Conservation (phyloP, 2,329 filamentous ascomycete species). For the Diaporthe eres region DNA sequence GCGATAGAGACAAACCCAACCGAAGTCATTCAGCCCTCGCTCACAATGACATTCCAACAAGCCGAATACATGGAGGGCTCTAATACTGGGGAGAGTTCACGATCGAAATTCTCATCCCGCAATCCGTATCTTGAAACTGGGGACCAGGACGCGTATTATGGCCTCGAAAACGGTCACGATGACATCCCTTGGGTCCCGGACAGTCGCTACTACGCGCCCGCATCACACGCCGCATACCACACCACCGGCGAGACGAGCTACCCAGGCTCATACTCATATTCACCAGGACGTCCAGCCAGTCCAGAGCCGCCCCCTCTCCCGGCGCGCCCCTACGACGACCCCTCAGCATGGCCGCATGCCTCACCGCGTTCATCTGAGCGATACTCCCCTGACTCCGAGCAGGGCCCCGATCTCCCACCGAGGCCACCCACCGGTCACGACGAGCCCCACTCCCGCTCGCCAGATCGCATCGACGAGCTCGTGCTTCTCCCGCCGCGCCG, state of each 20-base stretch:
- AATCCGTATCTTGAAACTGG: not conserved
- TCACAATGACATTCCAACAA: constrained; percentile 24
- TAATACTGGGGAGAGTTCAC: not conserved
- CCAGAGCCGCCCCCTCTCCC: constrained; percentile 12
- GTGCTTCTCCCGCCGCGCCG: constrained; percentile 27
- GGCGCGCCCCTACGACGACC: not conserved
- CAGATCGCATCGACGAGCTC: constrained; percentile 12
- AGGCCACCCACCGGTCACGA: constrained; percentile 6
- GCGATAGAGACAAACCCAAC: not conserved
- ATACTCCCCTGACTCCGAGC: constrained; percentile 2
- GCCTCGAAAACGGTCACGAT: not conserved
- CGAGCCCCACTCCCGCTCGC: not conserved
- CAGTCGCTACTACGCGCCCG: not conserved
- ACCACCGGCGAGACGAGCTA: constrained; percentile 7
- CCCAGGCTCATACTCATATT: not conserved
- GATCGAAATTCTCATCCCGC: not conserved
- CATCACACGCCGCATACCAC: not conserved
- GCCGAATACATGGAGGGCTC: not conserved
- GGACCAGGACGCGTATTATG: not conserved
- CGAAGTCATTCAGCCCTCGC: not conserved
- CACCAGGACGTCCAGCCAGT: not conserved
- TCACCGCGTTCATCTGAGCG: not conserved
- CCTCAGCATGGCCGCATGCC: not conserved
- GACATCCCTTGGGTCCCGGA: not conserved
- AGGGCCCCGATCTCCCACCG: not conserved